Conservation (phyloP, 1,139 yeast species). For the Kazachstania sp. region DNA sequence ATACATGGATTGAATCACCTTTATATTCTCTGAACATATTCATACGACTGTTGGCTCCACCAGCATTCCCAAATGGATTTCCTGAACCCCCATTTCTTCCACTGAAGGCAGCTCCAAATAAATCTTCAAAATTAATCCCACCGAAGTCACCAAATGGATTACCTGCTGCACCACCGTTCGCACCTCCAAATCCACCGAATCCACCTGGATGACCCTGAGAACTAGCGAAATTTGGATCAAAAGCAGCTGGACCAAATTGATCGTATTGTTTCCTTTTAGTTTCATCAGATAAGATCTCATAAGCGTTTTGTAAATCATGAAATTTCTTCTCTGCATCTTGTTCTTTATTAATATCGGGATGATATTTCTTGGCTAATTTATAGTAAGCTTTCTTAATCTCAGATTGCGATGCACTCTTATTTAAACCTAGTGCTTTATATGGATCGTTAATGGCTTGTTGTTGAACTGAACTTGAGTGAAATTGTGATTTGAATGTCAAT, state of each 20-base stretch:
- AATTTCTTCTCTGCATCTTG: constrained; percentile 79
- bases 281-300: constrained; percentile 83
- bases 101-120: constrained; percentile 73
- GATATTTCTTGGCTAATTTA: constrained; percentile 84
- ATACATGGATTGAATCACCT: constrained; percentile 83
- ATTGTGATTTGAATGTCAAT: background rate
- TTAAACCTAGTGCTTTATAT: constrained; percentile 73
- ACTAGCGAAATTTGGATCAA: constrained; percentile 57
- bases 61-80: constrained; percentile 8
- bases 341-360: constrained; percentile 94
- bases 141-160: constrained; percentile 41
- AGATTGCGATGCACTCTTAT: constrained; percentile 58
- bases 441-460: constrained; percentile 52
- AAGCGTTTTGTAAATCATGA: constrained; percentile 90
- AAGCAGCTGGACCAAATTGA: constrained; percentile 83
- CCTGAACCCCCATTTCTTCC: constrained; percentile 35
- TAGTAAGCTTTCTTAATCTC: constrained; percentile 93
- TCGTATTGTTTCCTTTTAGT: constrained; percentile 84
- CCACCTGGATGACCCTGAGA: constrained; percentile 34
- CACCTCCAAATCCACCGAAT: constrained; percentile 36
- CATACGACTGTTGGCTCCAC: background rate
- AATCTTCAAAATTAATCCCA: constrained; percentile 69
- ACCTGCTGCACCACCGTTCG: constrained; percentile 33
- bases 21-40: constrained; percentile 59
- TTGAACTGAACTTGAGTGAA: constrained; percentile 5